Conservation (phyloP, 768 basidiomycete species). For the Russula lepida region DNA sequence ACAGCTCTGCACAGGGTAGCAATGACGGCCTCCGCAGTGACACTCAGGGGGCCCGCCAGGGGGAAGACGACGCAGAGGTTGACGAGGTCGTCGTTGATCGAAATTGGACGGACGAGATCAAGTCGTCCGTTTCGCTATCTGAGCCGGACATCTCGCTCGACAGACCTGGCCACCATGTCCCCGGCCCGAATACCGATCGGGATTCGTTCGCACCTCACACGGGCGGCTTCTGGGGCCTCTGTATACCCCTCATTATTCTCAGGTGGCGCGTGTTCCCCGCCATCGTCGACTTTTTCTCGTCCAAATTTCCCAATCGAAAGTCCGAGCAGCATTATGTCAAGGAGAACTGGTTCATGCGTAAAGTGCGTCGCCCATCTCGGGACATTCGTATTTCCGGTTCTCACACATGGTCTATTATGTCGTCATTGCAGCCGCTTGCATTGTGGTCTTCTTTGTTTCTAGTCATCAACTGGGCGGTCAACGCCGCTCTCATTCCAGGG, state of each 20-base stretch:
- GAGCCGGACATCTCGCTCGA: slow-evolving; percentile 43
- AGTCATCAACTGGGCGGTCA: slow-evolving; percentile 7
- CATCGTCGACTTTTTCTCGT: slow-evolving; percentile 48
- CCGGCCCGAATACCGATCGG: slow-evolving; percentile 31
- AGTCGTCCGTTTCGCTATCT: slow-evolving; percentile 43
- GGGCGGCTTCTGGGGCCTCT: slow-evolving; percentile 31
- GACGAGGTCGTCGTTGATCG: slow-evolving; percentile 74
- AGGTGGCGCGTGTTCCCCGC: slow-evolving; percentile 53
- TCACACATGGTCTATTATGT: slow-evolving; percentile 25
- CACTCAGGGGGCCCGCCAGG: slow-evolving; percentile 27
- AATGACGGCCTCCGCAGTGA: slow-evolving; percentile 24
- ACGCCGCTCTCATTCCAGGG: not conserved
- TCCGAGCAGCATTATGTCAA: slow-evolving; percentile 42
- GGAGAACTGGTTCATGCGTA: slow-evolving; percentile 69
- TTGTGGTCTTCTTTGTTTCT: slow-evolving; percentile 15
- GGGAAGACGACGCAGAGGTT: slow-evolving; percentile 37
- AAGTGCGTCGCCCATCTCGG: slow-evolving; percentile 28
- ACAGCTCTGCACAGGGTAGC: slow-evolving; percentile 25
- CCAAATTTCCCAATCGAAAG: slow-evolving; percentile 53
- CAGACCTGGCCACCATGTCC: slow-evolving; percentile 36
- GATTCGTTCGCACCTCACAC: slow-evolving; percentile 30
- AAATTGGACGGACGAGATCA: slow-evolving; percentile 53
- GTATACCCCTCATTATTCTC: slow-evolving; percentile 34
- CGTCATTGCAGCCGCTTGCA: not conserved
- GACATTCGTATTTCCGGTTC: slow-evolving; percentile 32